Percentiles rank a stretch among this genome's conserved stretches.
Evolutionary conservation across 2,329 filamentous ascomycete species (phyloP).

Genomic region (Raffaelea albimanens): DNA sequence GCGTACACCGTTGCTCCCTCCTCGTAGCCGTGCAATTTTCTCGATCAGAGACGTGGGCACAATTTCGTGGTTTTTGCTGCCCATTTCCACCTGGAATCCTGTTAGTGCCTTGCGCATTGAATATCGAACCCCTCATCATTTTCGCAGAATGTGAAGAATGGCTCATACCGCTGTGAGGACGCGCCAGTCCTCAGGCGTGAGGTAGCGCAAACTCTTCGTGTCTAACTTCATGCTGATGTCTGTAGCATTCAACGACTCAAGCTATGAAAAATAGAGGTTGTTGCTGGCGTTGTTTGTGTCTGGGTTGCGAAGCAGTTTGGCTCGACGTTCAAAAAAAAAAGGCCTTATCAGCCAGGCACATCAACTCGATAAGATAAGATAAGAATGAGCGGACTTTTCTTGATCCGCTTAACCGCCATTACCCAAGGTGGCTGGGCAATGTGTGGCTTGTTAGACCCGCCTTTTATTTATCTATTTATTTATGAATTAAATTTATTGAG

Average conservation of each 20-base stretch:
- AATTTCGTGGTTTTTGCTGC: constrained; percentile 93
- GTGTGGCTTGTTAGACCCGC: not conserved
- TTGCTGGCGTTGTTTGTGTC: too few species aligned
- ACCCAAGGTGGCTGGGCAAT: not conserved
- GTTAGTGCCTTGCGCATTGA: too few species aligned
- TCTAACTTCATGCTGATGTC: constrained; percentile 74
- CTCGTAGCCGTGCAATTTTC: constrained; percentile 71
- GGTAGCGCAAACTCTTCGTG: constrained; percentile 84
- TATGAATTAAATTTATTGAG: constrained; percentile 2
- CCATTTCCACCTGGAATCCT: constrained; percentile 66
- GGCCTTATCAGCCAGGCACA: too few species aligned
- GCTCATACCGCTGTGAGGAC: constrained; percentile 76
- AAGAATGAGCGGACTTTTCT: constrained; percentile 5
- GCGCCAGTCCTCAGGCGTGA: constrained; percentile 88
- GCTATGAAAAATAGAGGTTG: too few species aligned
- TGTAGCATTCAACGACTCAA: not conserved
- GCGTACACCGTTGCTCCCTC: constrained; percentile 70
- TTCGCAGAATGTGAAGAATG: not conserved
- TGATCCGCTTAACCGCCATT: not conserved
- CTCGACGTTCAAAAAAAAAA: too few species aligned
- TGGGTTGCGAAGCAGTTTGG: too few species aligned
- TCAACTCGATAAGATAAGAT: constrained; percentile 9
- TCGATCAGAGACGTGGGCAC: constrained; percentile 86
- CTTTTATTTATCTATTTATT: constrained; percentile 1
- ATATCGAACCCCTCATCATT: not conserved